A percentile compares a stretch with the other conserved stretches of the same genome.
These are phyloP conservation scores for Shiraia bambusicola DNA, from an alignment of 2,329 filamentous ascomycete species.

Conservation along the genomic window DNA sequence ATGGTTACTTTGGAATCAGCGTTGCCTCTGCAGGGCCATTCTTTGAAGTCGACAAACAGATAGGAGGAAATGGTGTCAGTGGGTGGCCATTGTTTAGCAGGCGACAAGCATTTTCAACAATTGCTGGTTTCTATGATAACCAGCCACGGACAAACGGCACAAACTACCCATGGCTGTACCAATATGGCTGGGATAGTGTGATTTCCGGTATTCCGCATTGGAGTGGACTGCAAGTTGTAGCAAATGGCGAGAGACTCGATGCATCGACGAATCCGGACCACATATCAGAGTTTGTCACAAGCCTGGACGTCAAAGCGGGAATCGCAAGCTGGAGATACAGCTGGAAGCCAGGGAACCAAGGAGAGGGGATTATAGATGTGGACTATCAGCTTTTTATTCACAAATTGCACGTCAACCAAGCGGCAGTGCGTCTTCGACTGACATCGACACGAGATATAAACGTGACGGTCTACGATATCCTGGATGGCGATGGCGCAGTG, in stretches of 20 bases:
- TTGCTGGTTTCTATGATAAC: conserved; percentile 66
- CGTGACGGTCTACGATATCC: conserved; percentile 63
- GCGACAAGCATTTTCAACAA: conserved; percentile 66
- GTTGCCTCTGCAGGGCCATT: conserved; percentile 63
- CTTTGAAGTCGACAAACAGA: conserved; percentile 58
- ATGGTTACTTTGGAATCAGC: conserved; percentile 66
- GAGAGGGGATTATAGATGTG: conserved; percentile 56
- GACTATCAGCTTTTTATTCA: conserved; percentile 67
- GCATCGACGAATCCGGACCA: conserved; percentile 60
- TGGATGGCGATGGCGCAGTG: conserved; percentile 69
- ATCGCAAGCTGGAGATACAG: conserved; percentile 65
- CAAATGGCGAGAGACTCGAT: conserved; percentile 58
- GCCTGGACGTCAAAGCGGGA: conserved; percentile 64
- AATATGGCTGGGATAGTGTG: conserved; percentile 70
- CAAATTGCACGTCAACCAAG: conserved; percentile 63
- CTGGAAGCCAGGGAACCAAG: conserved; percentile 58
- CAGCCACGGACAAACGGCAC: conserved; percentile 60
- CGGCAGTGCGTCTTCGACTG: conserved; percentile 61
- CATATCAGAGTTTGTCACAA: conserved; percentile 62
- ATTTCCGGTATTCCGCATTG: conserved; percentile 72
- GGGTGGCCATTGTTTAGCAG: conserved; percentile 68
- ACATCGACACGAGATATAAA: conserved; percentile 56
- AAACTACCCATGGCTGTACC: conserved; percentile 68
- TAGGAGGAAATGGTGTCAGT: conserved; percentile 57
- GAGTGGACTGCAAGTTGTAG: conserved; percentile 60